Base-by-base conservation (phyloP, 2,329 filamentous ascomycete genomes). In the Aspergillus sergii region DNA sequence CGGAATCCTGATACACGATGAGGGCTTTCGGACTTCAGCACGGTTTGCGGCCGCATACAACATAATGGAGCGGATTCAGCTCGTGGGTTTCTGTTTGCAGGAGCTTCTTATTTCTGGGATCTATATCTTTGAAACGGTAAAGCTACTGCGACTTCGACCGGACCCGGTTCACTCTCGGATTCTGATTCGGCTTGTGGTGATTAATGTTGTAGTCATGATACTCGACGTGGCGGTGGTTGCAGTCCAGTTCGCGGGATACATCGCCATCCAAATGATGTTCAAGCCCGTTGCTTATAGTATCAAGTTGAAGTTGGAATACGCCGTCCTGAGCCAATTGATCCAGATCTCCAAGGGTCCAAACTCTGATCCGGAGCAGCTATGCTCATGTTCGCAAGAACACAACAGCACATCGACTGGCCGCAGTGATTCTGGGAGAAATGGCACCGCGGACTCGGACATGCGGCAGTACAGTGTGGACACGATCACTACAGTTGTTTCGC, bases 231-330 rank as follows among this genome's bases (percentile, higher is more conserved):
- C 76, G 4, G 57, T 82, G 16, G 68, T 84, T 11, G 75, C 73
- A 26, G 66, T 80, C 3, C 71, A 79, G 34, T 80, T 79, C 64
- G 75, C 76, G 19, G 73, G 76, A 23, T 75, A 80, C 32, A 78
- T 78, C 32, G 68, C 73, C 2, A 64, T 81, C 12, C 79, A 82
- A 65, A 75, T 76, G 11, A 73, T 74, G 58, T 76, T 78, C 63
- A 82, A 82, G 61, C 74, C 76, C 0, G 76, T 75, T 10, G 71
- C 68, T 0, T 77, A 77, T 57, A 76, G 74, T 58, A 67, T 77
- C 61, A 77, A 77, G 77, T 76, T 85, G 39, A 85, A 85, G 60
- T 80, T 86, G 5, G 86, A 88, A 72, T 82, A 83, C 64, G 81
- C 83, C 23, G 82, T 88, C 41, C 75, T 88, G 5, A 77, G 83